Evolutionary conservation across 2,329 filamentous ascomycete species (phyloP), one percentile per base, ranked within the genome.

Genomic region (Aureobasidium subglaciale): DNA sequence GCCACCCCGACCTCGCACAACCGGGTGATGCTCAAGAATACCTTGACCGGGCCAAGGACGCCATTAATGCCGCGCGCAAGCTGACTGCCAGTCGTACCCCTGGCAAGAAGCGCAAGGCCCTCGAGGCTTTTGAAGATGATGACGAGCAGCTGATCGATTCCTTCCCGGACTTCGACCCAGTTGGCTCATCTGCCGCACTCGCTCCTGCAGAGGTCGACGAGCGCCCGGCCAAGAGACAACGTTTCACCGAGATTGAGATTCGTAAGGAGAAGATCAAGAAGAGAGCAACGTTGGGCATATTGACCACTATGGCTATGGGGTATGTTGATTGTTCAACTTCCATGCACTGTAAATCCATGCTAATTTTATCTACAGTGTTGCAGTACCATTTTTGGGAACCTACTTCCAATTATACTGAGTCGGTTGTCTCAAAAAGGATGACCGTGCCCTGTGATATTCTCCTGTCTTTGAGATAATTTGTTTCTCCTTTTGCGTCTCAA

Each of bases 281-380:
- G 71, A 83, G 90, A 67, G 90, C 93, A 43, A 76, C 96, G 59
- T 80, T 95, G 60, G 92, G 93, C 57, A 82, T 97, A 53, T 88
- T 86, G 60, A 90, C 90, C 57, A 93, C 89, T 43, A 79, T 96
- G 69, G 89, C 88, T 56, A 81, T 96, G 70, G 91, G 91, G 93
- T 97, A 82, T 76, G 90, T 86, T 55, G 27, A 55, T 22, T 35
- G 16, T n/a, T 27, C 10, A n/a, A 13, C 9, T 20, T 20, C 22
- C 6, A 15, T 8, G 4, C 6, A 18, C 5, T 24, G 20, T 15
- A 4, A 10, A 11, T 6, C 5, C n/a, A n/a, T 40, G 25, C 35
- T 41, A 16, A 52, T 16, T 30, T 18, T 40, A 2, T 32, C 10
- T 32, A 10, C 35, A 52, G 48, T 41, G 22, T 41, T 10, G 35